phyloP scores from a whole-genome alignment of 83 land plant species.

The Picea engelmannii region DNA sequence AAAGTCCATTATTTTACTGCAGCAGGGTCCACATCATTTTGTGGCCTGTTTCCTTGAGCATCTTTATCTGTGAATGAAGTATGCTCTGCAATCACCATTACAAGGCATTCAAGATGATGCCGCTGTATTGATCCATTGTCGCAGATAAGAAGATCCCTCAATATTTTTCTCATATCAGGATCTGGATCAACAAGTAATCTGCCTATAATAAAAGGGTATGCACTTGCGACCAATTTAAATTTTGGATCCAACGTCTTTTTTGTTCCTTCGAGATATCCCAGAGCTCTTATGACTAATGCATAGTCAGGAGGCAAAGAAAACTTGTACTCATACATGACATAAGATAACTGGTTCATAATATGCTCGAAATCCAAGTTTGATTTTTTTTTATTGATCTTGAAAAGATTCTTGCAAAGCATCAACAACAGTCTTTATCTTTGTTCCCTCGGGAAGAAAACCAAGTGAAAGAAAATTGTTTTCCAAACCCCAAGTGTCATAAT shows the following conservation, averaged over 20 bases:
- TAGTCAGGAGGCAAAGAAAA: constrained; percentile 95
- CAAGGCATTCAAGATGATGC: constrained; percentile 7
- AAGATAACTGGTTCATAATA: constrained; percentile 83
- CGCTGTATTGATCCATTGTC: no score
- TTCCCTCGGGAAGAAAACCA: constrained; percentile 91
- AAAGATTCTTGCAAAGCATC: constrained; percentile 77
- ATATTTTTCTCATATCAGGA: constrained; percentile 90
- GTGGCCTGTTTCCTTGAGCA: constrained; percentile 6
- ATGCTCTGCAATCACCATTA: constrained; percentile 29
- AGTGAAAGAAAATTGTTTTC: constrained; percentile 93
- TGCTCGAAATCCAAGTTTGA: constrained; percentile 89
- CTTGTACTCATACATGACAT: constrained; percentile 91
- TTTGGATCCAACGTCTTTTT: constrained; percentile 92
- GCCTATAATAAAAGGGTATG: constrained; percentile 95
- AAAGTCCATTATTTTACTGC: constrained; percentile 17
- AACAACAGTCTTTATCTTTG: constrained; percentile 63
- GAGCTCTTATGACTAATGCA: constrained; percentile 91
- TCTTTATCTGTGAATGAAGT: constrained; percentile 16
- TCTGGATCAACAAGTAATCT: constrained; percentile 88
- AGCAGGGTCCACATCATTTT: constrained; percentile 16
- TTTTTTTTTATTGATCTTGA: constrained; percentile 52
- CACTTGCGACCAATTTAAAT: constrained; percentile 90
- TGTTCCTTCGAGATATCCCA: constrained; percentile 96
- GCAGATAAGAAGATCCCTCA: constrained; percentile 39
- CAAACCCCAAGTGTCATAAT: constrained; percentile 90